Percentiles rank a stretch among this genome's conserved stretches.
These are phyloP conservation scores for Cardamine chenopodiifolia DNA, from an alignment of 345 rosid genomes.

Conservation along the genomic window DNA sequence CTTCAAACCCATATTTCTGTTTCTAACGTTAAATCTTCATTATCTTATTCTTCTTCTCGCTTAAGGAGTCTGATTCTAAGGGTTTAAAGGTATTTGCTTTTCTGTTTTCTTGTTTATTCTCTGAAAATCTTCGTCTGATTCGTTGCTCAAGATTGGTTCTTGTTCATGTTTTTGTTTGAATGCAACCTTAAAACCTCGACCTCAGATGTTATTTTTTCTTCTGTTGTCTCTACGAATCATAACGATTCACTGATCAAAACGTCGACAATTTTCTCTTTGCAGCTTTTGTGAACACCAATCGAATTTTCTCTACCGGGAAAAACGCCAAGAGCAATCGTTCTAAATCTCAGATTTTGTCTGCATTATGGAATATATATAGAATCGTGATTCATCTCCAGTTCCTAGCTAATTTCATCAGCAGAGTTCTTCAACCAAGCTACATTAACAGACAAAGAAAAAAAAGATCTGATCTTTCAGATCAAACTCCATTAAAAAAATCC, in stretches of 20 bases:
- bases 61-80: not conserved
- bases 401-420: not conserved
- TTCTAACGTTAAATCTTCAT: not conserved
- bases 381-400: not conserved
- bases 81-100: constrained; percentile 27
- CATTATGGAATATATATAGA: not conserved
- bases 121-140: not conserved
- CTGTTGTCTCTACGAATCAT: not conserved
- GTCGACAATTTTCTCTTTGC: constrained; percentile 10
- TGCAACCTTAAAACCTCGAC: not conserved
- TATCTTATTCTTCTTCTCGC: constrained; percentile 1
- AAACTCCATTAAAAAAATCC: not conserved
- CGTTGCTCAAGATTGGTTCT: not conserved
- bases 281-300: constrained; percentile 7
- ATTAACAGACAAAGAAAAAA: constrained; percentile 4
- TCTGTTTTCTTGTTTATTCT: constrained; percentile 2
- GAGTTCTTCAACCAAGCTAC: constrained; percentile 27
- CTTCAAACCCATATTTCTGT: constrained; percentile 2
- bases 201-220: not conserved
- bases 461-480: constrained; percentile 22
- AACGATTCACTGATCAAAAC: not conserved
- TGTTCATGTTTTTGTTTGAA: not conserved
- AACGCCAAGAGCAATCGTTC: constrained; percentile 1
- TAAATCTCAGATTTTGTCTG: not conserved
- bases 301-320: not conserved